Percentiles rank a stretch among this genome's conserved stretches.
Conservation (phyloP, 2,329 filamentous ascomycete genomes). For the Hymenoscyphus albidus region DNA sequence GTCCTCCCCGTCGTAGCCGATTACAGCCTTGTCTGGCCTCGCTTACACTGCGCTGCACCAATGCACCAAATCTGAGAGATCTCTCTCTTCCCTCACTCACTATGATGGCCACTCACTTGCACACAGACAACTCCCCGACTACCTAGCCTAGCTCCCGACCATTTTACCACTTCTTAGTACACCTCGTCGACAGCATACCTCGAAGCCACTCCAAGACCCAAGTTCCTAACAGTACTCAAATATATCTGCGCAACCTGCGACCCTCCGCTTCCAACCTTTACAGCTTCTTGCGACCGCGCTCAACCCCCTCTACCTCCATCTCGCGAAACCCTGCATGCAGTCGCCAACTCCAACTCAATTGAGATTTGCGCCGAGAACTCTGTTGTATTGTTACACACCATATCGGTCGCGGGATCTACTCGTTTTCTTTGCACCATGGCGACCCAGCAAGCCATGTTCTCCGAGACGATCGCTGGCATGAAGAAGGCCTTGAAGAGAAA, state of each 20-base stretch:
- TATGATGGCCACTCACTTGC: neutral
- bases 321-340: slow-evolving; percentile 8
- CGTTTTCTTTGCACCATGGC: slow-evolving; percentile 40
- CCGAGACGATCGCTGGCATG: slow-evolving; percentile 64
- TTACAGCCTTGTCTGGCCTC: neutral
- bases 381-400: neutral
- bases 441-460: slow-evolving; percentile 58
- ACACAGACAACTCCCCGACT: neutral
- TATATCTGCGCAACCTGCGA: neutral
- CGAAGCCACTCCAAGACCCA: neutral
- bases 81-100: neutral
- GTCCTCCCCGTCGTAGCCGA: neutral
- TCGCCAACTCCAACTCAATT: slow-evolving; percentile 6
- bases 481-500: slow-evolving; percentile 64
- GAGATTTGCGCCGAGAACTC: neutral
- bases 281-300: slow-evolving; percentile 1
- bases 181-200: neutral
- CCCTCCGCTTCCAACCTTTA: neutral
- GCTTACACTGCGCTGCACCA: neutral
- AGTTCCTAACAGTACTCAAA: neutral
- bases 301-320: neutral
- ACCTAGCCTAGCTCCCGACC: neutral
- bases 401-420: neutral
- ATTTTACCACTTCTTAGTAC: neutral
- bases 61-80: neutral